Conservation (phyloP, 352 stramenopile species). For the Globisporangium recalcitrans region DNA sequence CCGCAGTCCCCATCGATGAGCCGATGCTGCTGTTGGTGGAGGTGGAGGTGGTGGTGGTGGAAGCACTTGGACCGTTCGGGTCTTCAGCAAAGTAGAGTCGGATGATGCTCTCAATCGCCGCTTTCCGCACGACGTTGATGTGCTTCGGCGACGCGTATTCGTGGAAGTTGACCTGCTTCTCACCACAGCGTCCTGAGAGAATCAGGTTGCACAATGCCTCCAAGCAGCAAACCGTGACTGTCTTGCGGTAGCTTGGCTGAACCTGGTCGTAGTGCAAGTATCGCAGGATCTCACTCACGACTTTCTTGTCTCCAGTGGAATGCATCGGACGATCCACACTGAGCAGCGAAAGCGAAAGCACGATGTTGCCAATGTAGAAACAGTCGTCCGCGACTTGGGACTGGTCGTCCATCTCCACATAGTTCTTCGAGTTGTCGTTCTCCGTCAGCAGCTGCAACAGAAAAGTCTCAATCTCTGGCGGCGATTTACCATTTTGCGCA, state of each 20-base stretch:
- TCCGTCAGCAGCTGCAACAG: conserved; percentile 71
- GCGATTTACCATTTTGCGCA: conserved; percentile 73
- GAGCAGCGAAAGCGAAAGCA: conserved; percentile 67
- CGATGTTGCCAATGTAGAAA: conserved; percentile 79
- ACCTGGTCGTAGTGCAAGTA: conserved; percentile 85
- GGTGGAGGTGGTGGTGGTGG: too few relatives aligned
- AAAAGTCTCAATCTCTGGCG: conserved; percentile 74
- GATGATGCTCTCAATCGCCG: conserved; percentile 80
- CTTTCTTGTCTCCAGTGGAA: conserved; percentile 37
- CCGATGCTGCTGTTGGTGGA: too few relatives aligned
- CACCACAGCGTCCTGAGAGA: conserved; percentile 56
- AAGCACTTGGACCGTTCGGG: conserved; percentile 21
- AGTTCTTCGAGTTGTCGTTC: conserved; percentile 89
- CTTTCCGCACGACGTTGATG: conserved; percentile 70
- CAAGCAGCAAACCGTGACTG: conserved; percentile 75
- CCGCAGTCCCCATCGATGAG: conserved; percentile 7
- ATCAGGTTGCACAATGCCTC: conserved; percentile 79
- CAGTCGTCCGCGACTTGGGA: conserved; percentile 81
- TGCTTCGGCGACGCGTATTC: conserved; percentile 73
- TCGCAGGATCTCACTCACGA: conserved; percentile 69
- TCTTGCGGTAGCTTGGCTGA: conserved; percentile 78
- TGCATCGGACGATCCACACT: conserved; percentile 53
- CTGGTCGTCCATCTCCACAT: conserved; percentile 84
- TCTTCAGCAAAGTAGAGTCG: conserved; percentile 83
- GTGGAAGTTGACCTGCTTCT: conserved; percentile 65